Evolutionary conservation across 2,329 filamentous ascomycete genomes (phyloP), one percentile per base, ranked within the genome.

Genomic region (Sporothrix dimorphospora): DNA sequence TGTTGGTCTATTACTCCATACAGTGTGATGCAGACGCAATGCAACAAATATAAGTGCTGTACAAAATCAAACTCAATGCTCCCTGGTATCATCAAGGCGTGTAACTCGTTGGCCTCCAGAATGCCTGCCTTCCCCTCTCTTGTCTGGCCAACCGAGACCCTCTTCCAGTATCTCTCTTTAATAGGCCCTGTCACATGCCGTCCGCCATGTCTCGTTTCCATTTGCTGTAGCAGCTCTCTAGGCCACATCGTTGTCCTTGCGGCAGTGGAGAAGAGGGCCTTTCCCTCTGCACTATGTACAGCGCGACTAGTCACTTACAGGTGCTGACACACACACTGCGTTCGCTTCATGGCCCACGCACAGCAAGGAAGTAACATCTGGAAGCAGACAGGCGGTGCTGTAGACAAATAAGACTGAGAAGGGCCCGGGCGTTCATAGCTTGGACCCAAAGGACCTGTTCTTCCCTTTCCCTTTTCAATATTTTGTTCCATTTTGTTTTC

Each of bases 81-180:
- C 21, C 53, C 24, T 69, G 55, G 55, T 51, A 65, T 63, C 57
- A 42, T 65, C 21, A 69, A 59, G 38, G 38, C 53, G 38, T 69
- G 38, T 59, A 30, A 45, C 45, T 59, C 67, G 30, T 47, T 59
- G 30, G 12, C 66, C n/a, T 16, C 49, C 34, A 69, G n/a, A n/a
- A n/a, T n/a, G n/a, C n/a, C n/a, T 67, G 42, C 45, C n/a, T 51
- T 3, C 4, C 24, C 7, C 11, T 0, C 34, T 6, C 66, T 19
- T 9, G 14, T 24, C 59, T 42, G 1, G 38, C 19, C 30, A 14
- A 14, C 27, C 27, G 8, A 34, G 30, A 3, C 30, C 30, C 30
- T 34, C 30, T 3, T 34, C 14, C 14, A 34, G 24, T 12, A 57
- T 57, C 16, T 57, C 8, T 57, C 27, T 2, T 34, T 24, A 4